Conservation (phyloP, 2,329 filamentous ascomycete species). For the Penicillium nordicum region DNA sequence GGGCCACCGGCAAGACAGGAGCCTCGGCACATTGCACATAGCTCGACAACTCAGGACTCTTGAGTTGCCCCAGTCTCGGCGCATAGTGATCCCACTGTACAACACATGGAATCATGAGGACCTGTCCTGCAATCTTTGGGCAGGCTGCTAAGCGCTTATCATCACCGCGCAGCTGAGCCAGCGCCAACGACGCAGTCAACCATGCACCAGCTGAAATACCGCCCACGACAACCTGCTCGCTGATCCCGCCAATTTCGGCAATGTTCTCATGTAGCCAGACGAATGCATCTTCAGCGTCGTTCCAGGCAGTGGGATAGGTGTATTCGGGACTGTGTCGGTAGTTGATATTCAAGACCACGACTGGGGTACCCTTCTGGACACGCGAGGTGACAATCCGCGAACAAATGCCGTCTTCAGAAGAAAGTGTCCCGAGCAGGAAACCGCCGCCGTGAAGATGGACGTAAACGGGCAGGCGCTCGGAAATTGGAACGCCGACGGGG, state of each 20-base stretch:
- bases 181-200: conserved; percentile 43
- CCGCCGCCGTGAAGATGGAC: conserved; percentile 56
- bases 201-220: conserved; percentile 51
- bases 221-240: conserved; percentile 44
- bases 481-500: conserved; percentile 30
- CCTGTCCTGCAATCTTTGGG: conserved; percentile 47
- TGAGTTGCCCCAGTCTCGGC: conserved; percentile 36
- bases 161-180: conserved; percentile 37
- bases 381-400: conserved; percentile 43
- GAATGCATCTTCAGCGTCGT: conserved; percentile 54
- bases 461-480: conserved; percentile 47
- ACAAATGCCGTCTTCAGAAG: conserved; percentile 54
- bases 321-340: conserved; percentile 59
- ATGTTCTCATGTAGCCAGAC: conserved; percentile 52
- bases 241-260: conserved; percentile 38
- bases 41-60: conserved; percentile 43
- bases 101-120: conserved; percentile 52
- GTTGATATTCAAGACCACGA: conserved; percentile 54
- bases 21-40: conserved; percentile 48
- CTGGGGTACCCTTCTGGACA: conserved; percentile 18
- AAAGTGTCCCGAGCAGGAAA: conserved; percentile 54
- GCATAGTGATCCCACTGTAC: conserved; percentile 37
- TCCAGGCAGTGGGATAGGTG: conserved; percentile 51
- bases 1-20: conserved; percentile 47
- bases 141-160: conserved; percentile 17